phyloP scores from a whole-genome alignment of 2,329 filamentous ascomycete species.

The Eutypa lata region DNA sequence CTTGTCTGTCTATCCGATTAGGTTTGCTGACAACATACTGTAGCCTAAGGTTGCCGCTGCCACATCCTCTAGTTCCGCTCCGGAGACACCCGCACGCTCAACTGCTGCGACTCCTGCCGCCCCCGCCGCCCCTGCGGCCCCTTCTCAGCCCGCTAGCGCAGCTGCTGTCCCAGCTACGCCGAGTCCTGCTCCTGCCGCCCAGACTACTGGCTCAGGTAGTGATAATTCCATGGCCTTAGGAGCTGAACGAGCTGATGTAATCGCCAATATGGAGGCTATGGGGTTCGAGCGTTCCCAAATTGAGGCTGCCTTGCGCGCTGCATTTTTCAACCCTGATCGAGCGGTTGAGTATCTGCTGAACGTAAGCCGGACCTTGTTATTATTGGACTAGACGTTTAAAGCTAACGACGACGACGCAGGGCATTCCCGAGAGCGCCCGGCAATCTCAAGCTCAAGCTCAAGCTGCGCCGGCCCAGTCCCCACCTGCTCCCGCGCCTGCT shows the following conservation, averaged over 20 bases:
- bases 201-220: constrained; percentile 48
- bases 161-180: constrained; percentile 51
- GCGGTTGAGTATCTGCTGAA: constrained; percentile 94
- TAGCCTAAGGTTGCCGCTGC: constrained; percentile 69
- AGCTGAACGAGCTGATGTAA: constrained; percentile 73
- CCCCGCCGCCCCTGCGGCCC: constrained; percentile 47
- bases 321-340: constrained; percentile 94
- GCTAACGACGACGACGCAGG: constrained; percentile 46
- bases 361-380: constrained; percentile 50
- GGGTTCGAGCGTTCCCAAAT: constrained; percentile 87
- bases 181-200: constrained; percentile 50
- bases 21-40: constrained; percentile 14
- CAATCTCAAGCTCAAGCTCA: constrained; percentile 64
- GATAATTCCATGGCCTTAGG: constrained; percentile 86
- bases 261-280: constrained; percentile 96
- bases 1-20: constrained; percentile 3
- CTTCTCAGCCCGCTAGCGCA: constrained; percentile 44
- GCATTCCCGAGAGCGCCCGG: constrained; percentile 82
- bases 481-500: constrained; percentile 40
- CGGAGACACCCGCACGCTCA: constrained; percentile 60
- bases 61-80: constrained; percentile 59
- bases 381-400: constrained; percentile 2
- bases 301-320: constrained; percentile 90
- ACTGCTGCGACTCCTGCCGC: constrained; percentile 49
- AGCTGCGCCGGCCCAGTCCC: constrained; percentile 29